Percentiles rank a stretch among this genome's conserved stretches.
phyloP scores from a whole-genome alignment of 2,329 filamentous ascomycete species.

The Neonectria magnoliae region DNA sequence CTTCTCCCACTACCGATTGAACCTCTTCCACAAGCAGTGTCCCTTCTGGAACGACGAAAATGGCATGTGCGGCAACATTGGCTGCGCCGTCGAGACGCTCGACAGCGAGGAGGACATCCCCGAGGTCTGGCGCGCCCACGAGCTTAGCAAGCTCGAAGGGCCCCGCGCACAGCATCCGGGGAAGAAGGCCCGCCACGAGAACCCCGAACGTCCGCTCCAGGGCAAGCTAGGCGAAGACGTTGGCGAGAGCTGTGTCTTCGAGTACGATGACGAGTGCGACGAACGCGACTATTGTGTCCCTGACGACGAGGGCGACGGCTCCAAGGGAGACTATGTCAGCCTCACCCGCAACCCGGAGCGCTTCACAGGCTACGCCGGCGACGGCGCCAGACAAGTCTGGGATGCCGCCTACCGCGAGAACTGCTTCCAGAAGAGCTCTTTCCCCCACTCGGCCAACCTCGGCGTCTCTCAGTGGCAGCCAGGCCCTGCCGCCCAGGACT shows the following conservation, averaged over 20 bases:
- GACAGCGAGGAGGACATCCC: constrained; percentile 97
- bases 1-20: constrained; percentile 96
- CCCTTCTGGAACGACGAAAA: constrained; percentile 96
- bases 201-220: constrained; percentile 78
- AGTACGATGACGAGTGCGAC: constrained; percentile 97
- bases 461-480: constrained; percentile 55
- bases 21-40: constrained; percentile 92
- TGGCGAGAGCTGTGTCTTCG: constrained; percentile 94
- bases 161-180: constrained; percentile 91
- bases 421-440: constrained; percentile 81
- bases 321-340: constrained; percentile 96
- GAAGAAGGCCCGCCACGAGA: constrained; percentile 75
- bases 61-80: constrained; percentile 96
- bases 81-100: constrained; percentile 93
- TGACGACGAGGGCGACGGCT: constrained; percentile 87
- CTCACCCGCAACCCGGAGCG: constrained; percentile 92
- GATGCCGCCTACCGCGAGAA: constrained; percentile 97
- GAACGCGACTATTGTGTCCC: constrained; percentile 96
- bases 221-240: constrained; percentile 86
- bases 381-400: constrained; percentile 90
- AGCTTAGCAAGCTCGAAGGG: constrained; percentile 91
- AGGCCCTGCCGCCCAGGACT: constrained; percentile 67
- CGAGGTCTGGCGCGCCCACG: constrained; percentile 87
- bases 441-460: constrained; percentile 67
- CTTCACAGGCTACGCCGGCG: constrained; percentile 92